Evolutionary conservation across 73 alveolate species (phyloP).

Genomic region (Effrenium voratum): DNA sequence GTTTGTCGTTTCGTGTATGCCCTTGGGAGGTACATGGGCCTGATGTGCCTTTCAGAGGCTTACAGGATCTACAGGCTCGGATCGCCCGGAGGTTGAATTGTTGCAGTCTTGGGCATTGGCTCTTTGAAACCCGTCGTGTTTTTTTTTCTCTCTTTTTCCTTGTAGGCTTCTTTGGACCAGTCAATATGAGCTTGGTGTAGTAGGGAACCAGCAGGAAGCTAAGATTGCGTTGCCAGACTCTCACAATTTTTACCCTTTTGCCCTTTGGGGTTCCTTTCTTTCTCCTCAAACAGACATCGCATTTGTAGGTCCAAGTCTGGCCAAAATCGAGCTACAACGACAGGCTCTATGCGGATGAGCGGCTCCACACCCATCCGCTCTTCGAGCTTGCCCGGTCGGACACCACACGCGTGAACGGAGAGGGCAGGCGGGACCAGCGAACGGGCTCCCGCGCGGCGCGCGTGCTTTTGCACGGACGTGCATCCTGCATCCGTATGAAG

Average conservation of each 20-base stretch:
- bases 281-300: neutral
- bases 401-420: constrained; percentile 51
- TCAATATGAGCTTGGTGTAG: neutral
- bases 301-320: neutral
- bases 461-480: neutral
- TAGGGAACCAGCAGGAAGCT: too few relatives aligned
- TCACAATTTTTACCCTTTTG: too few relatives aligned
- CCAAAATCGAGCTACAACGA: neutral
- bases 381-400: constrained; percentile 86
- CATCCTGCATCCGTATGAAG: neutral
- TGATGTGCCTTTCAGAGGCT: constrained; percentile 76
- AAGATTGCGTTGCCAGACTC: too few relatives aligned
- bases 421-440: neutral
- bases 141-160: neutral
- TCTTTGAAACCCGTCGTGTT: neutral
- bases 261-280: too few relatives aligned
- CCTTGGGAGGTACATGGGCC: constrained; percentile 74
- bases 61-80: constrained; percentile 85
- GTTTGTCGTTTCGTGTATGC: too few relatives aligned
- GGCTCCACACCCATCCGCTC: constrained; percentile 76
- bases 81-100: too few relatives aligned
- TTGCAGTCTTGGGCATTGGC: neutral
- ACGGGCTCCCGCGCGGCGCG: neutral
- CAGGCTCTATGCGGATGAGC: constrained; percentile 86
- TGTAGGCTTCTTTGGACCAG: neutral